Evolutionary conservation across 2,329 filamentous ascomycete genomes (phyloP), one percentile per base, ranked within the genome.

Genomic region (Paecilomyces fulvus): DNA sequence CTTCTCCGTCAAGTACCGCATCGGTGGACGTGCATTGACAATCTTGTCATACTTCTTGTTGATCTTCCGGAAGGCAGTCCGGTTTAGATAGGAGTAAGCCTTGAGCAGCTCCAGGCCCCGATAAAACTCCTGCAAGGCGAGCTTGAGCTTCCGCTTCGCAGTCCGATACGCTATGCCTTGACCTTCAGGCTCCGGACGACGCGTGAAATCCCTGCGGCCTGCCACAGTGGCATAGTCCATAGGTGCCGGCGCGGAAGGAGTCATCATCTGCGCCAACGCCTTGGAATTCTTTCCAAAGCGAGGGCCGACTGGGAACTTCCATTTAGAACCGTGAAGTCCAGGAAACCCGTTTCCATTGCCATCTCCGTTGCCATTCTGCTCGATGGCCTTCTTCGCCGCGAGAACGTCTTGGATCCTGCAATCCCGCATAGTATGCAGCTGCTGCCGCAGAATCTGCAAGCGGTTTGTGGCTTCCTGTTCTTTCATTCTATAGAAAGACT

Each of bases 11-110:
- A 96, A 89, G 71, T 92, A 97, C 28, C 87, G 83, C 67, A 88
- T 82, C 0, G 87, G 82, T 0, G 90, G 90, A 10, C 87, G 83
- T 46, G 90, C 87, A 64, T 91, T 84, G 56, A 91, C 84, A 1
- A 88, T 84, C 75, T 97, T 99, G 79, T 97, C 92, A 70, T 95
- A 97, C 73, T 99, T 99, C 73, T 99, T 99, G 75, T 95, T 96
- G 68, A 99, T 90, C 72, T 99, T 99, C 30, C 92, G 86, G 67
- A 97, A 97, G 0, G 91, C 94, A 0, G 90, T 96, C 52, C 90
- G 83, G 70, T 99, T 99, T 12, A 96, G 79, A 21, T 95, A 76
- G 1, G 91, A 87, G 65, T 95, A 99, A 0, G 90, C 89, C 74
- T 96, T 97, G 58, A 99, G 80, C 50, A 97, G 77, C 69, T 99